These are phyloP conservation scores for Petunia axillaris DNA, from an alignment of 257 asterid species.

Conservation along the genomic window DNA sequence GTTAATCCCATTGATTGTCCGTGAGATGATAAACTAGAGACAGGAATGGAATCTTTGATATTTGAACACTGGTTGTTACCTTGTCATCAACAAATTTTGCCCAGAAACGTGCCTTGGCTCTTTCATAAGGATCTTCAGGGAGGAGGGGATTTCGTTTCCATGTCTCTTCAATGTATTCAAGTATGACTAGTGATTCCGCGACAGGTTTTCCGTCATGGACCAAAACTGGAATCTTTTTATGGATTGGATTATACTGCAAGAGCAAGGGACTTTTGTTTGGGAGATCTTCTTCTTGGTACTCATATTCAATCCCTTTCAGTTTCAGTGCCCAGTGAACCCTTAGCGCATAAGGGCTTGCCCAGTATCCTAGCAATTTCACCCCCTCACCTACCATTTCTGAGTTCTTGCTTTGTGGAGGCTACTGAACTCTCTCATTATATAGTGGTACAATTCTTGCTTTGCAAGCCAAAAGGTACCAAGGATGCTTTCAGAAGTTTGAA, in stretches of 20 bases:
- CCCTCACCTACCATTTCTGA: conserved; percentile 33
- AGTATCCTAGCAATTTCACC: conserved; percentile 34
- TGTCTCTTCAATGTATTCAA: conserved; percentile 40
- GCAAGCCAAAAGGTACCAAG: too few relatives aligned
- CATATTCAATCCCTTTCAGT: conserved; percentile 40
- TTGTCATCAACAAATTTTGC: conserved; percentile 21
- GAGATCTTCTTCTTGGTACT: conserved; percentile 46
- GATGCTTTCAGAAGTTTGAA: not conserved
- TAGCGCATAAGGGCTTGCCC: conserved; percentile 43
- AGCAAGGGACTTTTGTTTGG: conserved; percentile 34
- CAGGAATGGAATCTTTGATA: not conserved
- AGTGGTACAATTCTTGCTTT: conserved; percentile 5
- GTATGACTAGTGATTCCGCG: conserved; percentile 36
- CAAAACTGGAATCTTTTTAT: conserved; percentile 38
- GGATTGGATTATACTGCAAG: conserved; percentile 37
- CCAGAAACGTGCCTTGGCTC: conserved; percentile 29
- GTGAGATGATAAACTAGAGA: not conserved
- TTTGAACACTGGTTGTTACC: not conserved
- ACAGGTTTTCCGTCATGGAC: conserved; percentile 36
- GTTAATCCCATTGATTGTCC: not conserved
- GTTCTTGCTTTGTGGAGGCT: not conserved
- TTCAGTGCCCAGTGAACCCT: conserved; percentile 40
- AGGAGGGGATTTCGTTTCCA: conserved; percentile 40
- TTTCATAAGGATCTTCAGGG: conserved; percentile 39
- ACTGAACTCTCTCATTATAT: not conserved